Conservation (phyloP, 441 rosid genomes). For the Syzygium malaccense region DNA sequence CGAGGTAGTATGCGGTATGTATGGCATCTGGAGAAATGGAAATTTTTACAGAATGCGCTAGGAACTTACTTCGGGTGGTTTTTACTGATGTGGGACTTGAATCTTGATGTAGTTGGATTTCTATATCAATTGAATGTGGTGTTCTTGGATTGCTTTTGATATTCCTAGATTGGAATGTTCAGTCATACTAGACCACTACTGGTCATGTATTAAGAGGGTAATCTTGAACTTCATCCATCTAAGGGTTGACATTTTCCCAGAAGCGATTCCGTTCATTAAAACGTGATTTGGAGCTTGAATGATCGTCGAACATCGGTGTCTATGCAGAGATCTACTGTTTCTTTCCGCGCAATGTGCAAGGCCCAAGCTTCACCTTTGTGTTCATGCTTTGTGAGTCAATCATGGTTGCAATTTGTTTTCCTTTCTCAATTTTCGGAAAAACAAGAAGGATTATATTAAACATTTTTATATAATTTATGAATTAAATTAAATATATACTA, state of each 20-base stretch:
- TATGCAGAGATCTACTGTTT: background rate
- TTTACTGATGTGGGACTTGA: background rate
- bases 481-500: too few species aligned
- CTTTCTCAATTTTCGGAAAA: background rate
- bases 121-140: background rate
- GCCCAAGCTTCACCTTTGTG: background rate
- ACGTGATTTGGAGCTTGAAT: background rate
- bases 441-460: background rate
- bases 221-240: background rate
- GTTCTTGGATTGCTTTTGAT: background rate
- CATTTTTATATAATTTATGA: too few species aligned
- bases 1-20: background rate
- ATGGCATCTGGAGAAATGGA: background rate
- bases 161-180: background rate
- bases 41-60: background rate
- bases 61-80: background rate
- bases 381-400: background rate
- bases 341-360: background rate
- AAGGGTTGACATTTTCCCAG: background rate
- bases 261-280: background rate
- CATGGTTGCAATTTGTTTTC: rapidly evolving
- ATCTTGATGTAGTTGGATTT: background rate
- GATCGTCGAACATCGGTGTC: background rate
- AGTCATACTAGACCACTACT: background rate
- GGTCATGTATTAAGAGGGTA: background rate